Base-by-base conservation (phyloP, 768 basidiomycete species). In the Termitomyces eurrhizus region DNA sequence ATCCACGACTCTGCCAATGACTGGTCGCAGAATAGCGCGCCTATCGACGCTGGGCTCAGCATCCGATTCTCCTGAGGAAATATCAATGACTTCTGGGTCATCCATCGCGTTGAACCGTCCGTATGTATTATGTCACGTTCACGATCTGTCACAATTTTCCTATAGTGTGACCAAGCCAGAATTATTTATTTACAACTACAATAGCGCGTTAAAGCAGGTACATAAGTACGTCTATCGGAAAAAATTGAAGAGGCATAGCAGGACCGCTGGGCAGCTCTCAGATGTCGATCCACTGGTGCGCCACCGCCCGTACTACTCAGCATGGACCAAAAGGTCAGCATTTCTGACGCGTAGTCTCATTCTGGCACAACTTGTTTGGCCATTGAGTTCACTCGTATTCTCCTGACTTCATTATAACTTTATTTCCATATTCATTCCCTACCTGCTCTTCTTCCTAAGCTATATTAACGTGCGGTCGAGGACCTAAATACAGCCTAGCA, bases 1-100 rank as follows among this genome's bases (percentile, higher is more conserved):
- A 66, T 88, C 87, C 32, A 94, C 86, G 37, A 93, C 90, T 64
- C 83, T 82, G 44, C 79, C 82, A 52, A 94, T 83, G 36, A 90
- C 78, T 2, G 89, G 88, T 54, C 81, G 80, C 35, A 93, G 78
- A 26, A 90, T 75, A 4, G 78, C 72, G 56, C 87, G 82, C 52
- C 82, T 73, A 55, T 83, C 74, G 51, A 74, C 61, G 13, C 55
- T 57, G 14, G 65, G 56, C 14, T 71, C 70, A 41, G 64, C 67
- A 21, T 71, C 70, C 18, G 67, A 69, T 8, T 73, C 72, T 33
- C 67, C 69, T 21, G 73, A 72, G 13, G 69, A 72, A 60, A 77
- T 69, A 21, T 80, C 78, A 39, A 79, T 75, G 46, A 78, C 65
- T 49, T 79, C 75, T 18, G 24, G 37, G 29, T 63, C 59, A 37